Conservation (phyloP, 1,139 yeast species). For the Keqinozyma sinolaborantium region DNA sequence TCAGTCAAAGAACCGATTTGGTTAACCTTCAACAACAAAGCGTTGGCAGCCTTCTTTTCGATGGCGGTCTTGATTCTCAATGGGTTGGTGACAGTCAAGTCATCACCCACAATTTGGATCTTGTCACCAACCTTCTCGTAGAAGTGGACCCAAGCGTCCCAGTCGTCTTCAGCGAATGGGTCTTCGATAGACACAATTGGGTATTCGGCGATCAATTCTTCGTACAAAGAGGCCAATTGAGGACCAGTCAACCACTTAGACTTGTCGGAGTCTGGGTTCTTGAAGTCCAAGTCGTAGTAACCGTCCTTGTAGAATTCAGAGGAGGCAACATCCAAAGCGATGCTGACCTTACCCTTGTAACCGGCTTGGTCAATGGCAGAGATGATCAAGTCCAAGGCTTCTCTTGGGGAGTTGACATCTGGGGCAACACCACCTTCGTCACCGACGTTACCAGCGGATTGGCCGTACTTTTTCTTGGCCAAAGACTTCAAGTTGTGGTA, state of each 20-base stretch:
- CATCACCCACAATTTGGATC: constrained; percentile 93
- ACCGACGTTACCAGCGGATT: constrained; percentile 98
- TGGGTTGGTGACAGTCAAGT: constrained; percentile 97
- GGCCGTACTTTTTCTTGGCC: constrained; percentile 91
- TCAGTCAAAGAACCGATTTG: constrained; percentile 90
- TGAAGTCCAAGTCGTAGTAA: constrained; percentile 94
- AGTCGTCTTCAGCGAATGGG: constrained; percentile 98
- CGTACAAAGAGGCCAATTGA: constrained; percentile 82
- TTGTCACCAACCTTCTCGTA: constrained; percentile 61
- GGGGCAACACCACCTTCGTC: constrained; percentile 99
- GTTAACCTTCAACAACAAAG: constrained; percentile 92
- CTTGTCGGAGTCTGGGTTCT: constrained; percentile 86
- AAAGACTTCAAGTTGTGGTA: constrained; percentile 90
- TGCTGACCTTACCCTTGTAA: constrained; percentile 83
- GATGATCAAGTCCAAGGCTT: constrained; percentile 89
- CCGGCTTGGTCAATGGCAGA: constrained; percentile 89
- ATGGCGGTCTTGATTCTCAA: constrained; percentile 88
- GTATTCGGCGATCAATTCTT: constrained; percentile 73
- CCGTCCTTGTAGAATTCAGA: constrained; percentile 96
- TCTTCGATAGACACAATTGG: constrained; percentile 97
- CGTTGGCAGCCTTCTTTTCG: constrained; percentile 90
- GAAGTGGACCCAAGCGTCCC: constrained; percentile 95
- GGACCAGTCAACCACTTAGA: constrained; percentile 87
- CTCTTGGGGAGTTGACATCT: constrained; percentile 86
- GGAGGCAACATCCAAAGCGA: constrained; percentile 94